These are phyloP conservation scores for Candolleomyces efflorescens DNA, from an alignment of 768 basidiomycete genomes.

Conservation along the genomic window DNA sequence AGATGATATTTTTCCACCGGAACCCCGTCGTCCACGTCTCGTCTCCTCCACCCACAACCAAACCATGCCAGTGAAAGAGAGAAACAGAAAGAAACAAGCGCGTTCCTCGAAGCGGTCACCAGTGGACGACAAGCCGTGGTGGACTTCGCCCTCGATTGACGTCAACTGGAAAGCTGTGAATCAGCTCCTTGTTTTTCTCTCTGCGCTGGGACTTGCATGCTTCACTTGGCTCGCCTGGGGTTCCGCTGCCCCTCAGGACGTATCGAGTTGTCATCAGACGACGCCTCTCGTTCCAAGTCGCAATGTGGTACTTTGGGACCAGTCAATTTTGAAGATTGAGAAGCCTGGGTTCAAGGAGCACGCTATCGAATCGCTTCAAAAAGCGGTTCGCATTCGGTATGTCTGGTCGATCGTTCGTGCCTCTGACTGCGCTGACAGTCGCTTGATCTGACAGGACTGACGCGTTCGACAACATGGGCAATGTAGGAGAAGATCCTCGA, in stretches of 20 bases:
- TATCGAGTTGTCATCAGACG: neutral
- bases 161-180: neutral
- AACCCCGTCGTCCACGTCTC: too few species aligned
- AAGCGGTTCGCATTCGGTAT: slow-evolving; percentile 2
- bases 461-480: slow-evolving; percentile 27
- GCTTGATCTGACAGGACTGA: neutral
- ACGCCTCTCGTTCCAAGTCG: neutral
- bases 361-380: neutral
- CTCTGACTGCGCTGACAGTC: too few species aligned
- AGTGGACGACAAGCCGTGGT: neutral
- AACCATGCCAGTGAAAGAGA: neutral
- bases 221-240: neutral
- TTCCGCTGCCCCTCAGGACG: neutral
- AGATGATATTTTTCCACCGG: too few species aligned
- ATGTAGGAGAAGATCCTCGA: slow-evolving; percentile 19
- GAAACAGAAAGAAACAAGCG: neutral
- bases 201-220: neutral
- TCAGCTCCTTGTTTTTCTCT: neutral
- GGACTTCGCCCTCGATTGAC: neutral
- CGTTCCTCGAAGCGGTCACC: neutral
- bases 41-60: neutral
- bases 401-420: too few species aligned
- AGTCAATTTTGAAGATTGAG: neutral
- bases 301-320: neutral
- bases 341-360: neutral